Evolutionary conservation across 768 basidiomycete species (phyloP), one percentile per base, ranked within the genome.

Genomic region (Lenzites betulinus): DNA sequence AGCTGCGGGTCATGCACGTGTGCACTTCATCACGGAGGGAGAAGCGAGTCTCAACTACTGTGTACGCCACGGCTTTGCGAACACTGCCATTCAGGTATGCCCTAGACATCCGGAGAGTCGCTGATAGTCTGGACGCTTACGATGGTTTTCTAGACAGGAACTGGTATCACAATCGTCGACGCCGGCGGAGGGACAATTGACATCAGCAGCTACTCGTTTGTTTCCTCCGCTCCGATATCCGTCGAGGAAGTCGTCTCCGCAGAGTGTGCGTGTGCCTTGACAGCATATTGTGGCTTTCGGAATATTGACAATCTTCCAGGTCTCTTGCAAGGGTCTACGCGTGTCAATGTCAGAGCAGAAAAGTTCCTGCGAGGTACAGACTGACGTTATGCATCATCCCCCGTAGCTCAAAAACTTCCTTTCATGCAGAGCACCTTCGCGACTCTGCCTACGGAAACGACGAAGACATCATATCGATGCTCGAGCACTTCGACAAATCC

Each of bases 1-100:
- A 0, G 58, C 66, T 1, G 71, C 70, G 13, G 79, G 76, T 0
- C 78, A 76, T 30, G 67, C 73, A 3, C 78, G 83, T 0, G 66
- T 87, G 1, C 79, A 78, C 1, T 81, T 87, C 55, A 77, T 87
- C n/a, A 86, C 84, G 0, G 85, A 87, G 62, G 86, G 85, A 0
- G 86, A 88, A 63, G 86, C 86, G 0, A 83, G 82, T 64, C 67
- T 86, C 13, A 81, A 87, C 62, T 86, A 78, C 64, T 85, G 84
- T 54, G 75, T 86, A 20, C 71, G 76, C 30, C 80, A 76, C 54
- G 78, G 81, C 0, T 61, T 83, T 13, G 75, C 78, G 1, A 75
- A 71, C 6, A 76, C 80, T 15, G 68, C 70, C 0, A 67, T 76
- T 51, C 66, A 73, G 63, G 77, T 78, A 42, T 2, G 69, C 25